Evolutionary conservation across 2,329 filamentous ascomycete genomes (phyloP), one percentile per base, ranked within the genome.

Genomic region (Phaeophleospora eucalypticola): DNA sequence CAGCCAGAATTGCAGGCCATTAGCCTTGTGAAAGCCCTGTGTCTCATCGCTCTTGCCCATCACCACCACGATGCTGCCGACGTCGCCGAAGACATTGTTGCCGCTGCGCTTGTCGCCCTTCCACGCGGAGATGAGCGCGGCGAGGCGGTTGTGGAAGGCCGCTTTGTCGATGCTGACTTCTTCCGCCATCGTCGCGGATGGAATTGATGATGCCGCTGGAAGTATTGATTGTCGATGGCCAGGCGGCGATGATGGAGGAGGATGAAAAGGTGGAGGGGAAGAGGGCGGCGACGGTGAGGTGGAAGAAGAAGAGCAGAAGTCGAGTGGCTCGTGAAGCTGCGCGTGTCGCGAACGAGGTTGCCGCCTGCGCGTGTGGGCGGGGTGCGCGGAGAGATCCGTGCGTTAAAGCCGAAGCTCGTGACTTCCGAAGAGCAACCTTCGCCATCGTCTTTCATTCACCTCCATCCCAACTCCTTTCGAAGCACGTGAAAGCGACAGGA

Each of bases 1-100:
- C 45, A 98, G 79, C 94, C 94, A 98, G 71, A 97, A 95, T 75
- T 97, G 93, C 71, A 96, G 85, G 17, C 93, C 89, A 69, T 95
- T 95, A 64, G 90, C 95, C 77, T 98, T 98, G 71, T 91, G 83
- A 62, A 95, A 95, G 61, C 85, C 84, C 54, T 84, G 85, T 35
- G 81, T 79, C 63, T 96, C 90, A 64, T 93, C 89, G 54, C 89
- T 89, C 76, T 96, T 98, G 70, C 93, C 93, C 80, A 96, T 93
- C 66, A 94, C 79, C 50, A 96, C 80, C 61, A 93, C 75, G 62
- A 98, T 87, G 51, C 91, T 95, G 56, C 84, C 83, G 57, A 82
- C 90, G 65, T 90, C 91, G 59, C 81, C 83, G 70, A 97, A 98
- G 55, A 91, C 73, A 64, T 82, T 78, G 73, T 95, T 87, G 67